Evolutionary conservation across 345 rosid species (phyloP).

Genomic region (Camelina sativa): DNA sequence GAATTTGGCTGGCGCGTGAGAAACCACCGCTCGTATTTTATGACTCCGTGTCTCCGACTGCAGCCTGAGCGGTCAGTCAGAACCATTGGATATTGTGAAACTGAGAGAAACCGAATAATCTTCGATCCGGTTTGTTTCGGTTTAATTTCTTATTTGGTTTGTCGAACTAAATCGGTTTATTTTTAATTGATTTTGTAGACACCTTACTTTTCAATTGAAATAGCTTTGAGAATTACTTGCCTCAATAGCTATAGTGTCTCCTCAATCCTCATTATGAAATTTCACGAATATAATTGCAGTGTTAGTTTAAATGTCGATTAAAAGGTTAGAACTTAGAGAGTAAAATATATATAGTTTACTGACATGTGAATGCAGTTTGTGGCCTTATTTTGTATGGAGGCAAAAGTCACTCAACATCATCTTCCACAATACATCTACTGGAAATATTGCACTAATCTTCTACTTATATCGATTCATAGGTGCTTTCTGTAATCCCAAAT

Average conservation of each 20-base stretch:
- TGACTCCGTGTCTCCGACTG: not conserved
- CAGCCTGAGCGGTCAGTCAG: slow-evolving; percentile 12
- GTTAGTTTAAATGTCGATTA: not conserved
- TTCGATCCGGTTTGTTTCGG: not conserved
- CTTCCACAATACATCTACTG: not conserved
- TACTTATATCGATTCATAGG: not conserved
- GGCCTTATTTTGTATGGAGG: not conserved
- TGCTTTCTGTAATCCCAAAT: not conserved
- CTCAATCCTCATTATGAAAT: not conserved
- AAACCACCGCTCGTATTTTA: not conserved
- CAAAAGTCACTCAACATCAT: not conserved
- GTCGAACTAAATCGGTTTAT: not conserved
- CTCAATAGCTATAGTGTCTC: not conserved
- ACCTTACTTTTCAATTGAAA: not conserved
- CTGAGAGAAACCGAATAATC: not conserved
- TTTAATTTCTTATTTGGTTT: not conserved
- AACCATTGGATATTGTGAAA: not conserved
- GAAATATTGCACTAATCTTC: not conserved
- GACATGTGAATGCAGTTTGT: not conserved
- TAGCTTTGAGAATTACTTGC: not conserved
- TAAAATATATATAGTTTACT: not conserved
- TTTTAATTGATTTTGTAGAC: not conserved
- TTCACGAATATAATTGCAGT: slow-evolving; percentile 1
- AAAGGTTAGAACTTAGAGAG: not conserved
- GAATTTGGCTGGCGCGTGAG: not conserved